phyloP scores from a whole-genome alignment of 495 filamentous ascomycete genomes.

The Aspergillus saccharolyticus region DNA sequence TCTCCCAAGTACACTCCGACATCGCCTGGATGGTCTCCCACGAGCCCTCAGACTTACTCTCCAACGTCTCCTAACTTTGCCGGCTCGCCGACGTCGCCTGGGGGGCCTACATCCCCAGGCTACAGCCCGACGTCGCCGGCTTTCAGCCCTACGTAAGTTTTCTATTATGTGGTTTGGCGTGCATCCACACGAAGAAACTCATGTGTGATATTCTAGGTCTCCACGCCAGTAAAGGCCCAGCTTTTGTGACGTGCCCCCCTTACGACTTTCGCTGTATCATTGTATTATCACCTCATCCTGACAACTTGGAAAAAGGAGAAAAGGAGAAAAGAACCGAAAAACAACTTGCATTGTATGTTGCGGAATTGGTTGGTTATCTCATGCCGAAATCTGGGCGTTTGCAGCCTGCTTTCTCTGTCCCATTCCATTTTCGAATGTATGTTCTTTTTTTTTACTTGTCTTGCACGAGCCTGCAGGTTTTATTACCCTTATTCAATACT shows the following conservation, averaged over 20 bases:
- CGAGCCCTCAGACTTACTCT: constrained; percentile 66
- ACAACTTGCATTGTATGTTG: constrained; percentile 36
- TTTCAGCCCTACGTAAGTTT: constrained; percentile 43
- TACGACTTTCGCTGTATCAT: constrained; percentile 29
- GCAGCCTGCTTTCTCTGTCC: constrained; percentile 23
- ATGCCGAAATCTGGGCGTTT: constrained; percentile 34
- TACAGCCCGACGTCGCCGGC: constrained; percentile 54
- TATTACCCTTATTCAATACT: constrained; percentile 15
- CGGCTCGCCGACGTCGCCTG: constrained; percentile 52
- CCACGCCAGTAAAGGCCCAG: constrained; percentile 40
- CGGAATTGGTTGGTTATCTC: constrained; percentile 42
- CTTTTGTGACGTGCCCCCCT: constrained; percentile 18
- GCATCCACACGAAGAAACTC: constrained; percentile 11
- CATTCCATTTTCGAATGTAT: constrained; percentile 22
- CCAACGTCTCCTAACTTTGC: constrained; percentile 70
- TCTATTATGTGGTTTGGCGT: too few relatives aligned
- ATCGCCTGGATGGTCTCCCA: constrained; percentile 65
- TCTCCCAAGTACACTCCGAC: constrained; percentile 73
- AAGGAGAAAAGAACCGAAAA: constrained; percentile 35
- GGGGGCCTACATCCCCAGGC: constrained; percentile 49
- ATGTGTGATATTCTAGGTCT: constrained; percentile 39
- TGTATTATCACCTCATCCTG: constrained; percentile 38
- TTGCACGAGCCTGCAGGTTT: constrained; percentile 14
- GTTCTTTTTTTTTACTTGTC: constrained; percentile 14
- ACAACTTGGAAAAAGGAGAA: constrained; percentile 19